phyloP scores from a whole-genome alignment of 2,329 filamentous ascomycete genomes.

The Podosphaera xanthii region DNA sequence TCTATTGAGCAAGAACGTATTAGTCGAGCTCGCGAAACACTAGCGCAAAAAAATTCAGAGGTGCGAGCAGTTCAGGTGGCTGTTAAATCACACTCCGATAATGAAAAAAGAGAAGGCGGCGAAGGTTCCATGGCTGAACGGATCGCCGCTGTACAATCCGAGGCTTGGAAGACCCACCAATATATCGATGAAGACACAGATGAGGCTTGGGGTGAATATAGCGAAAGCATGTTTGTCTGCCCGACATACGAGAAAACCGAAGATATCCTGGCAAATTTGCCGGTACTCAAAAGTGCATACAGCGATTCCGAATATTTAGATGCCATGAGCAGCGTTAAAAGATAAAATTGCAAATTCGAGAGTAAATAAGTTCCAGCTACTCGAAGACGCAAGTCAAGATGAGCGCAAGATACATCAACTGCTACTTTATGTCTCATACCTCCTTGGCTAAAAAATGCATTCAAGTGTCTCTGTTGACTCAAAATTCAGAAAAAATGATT shows the following conservation, averaged over 20 bases:
- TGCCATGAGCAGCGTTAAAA: constrained; percentile 25
- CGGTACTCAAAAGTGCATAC: constrained; percentile 27
- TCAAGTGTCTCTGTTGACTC: no score
- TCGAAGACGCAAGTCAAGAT: no score
- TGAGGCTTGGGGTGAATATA: constrained; percentile 54
- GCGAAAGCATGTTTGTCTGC: constrained; percentile 39
- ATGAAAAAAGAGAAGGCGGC: constrained; percentile 39
- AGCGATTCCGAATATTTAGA: constrained; percentile 37
- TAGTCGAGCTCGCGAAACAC: constrained; percentile 19
- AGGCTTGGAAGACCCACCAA: constrained; percentile 56
- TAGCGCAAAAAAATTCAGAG: constrained; percentile 19
- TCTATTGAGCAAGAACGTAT: constrained; percentile 37
- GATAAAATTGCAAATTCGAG: no score
- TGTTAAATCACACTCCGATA: constrained; percentile 52
- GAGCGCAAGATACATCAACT: no score
- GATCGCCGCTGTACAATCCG: constrained; percentile 55
- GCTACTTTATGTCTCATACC: no score
- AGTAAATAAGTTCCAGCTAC: no score
- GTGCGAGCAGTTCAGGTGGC: constrained; percentile 70
- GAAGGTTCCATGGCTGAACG: constrained; percentile 43
- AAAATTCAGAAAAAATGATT: no score
- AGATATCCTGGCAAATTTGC: constrained; percentile 4
- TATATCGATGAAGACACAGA: constrained; percentile 66
- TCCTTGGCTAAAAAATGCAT: no score
- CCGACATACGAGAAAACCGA: constrained; percentile 2